Base-by-base conservation (phyloP, 2,329 filamentous ascomycete species). In the Aphanocladium album region DNA sequence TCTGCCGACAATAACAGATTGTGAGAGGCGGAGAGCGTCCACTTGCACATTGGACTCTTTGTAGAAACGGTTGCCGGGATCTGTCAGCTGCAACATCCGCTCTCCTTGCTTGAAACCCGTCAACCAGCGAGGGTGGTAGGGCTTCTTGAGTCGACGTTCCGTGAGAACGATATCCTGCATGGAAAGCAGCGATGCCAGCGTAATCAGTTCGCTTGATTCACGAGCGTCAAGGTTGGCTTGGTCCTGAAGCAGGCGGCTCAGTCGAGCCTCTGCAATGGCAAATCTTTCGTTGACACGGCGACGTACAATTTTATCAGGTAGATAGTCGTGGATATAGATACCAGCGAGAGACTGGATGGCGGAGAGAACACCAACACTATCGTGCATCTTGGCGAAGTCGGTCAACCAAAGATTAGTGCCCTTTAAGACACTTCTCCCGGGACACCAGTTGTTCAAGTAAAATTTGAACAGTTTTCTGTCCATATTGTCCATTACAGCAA, bases 341-440 rank as follows among this genome's bases (percentile, higher is more conserved):
- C 74, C 74, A 2, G 74, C 73, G 2, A 77, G 67, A 23, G 74
- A 74, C 47, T 76, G 72, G n/a, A 77, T 75, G 6, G 75, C 75
- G 27, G 69, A 66, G 3, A 68, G 65, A 9, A 77, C 72, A 21
- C 73, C 73, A 16, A 65, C 61, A 27, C 68, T 70, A 25, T 71
- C 67, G 23, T 73, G 71, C 72, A 77, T 75, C n/a, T 69, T 67
- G 5, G 73, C 73, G 52, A 77, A 74, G 46, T 77, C 74, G 11
- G 68, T 70, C 17, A 76, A 64, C 75, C 75, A 77, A 1, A 75
- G 66, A 60, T 77, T 77, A 21, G 75, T 76, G 16, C 68, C 70
- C 7, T 62, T 61, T 3, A 77, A 64, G 17, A 77, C 70, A 59
- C 72, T 77, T 50, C 75, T 68, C 6, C 75, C 75, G 1, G 75